Evolutionary conservation across 352 stramenopile genomes (phyloP).

Genomic region (Pythium folliculosum): DNA sequence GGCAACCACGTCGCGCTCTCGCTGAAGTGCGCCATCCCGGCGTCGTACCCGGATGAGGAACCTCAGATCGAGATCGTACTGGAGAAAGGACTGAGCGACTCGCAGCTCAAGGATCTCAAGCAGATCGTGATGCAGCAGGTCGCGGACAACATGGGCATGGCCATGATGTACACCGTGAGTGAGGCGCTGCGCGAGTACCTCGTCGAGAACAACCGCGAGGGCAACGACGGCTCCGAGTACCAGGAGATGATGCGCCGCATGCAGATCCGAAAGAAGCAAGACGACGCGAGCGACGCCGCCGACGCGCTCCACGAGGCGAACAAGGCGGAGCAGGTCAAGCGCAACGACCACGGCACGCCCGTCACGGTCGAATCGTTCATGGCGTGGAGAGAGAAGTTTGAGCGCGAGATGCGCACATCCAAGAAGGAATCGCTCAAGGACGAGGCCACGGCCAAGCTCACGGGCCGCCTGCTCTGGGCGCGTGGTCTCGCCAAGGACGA

Average conservation of each 20-base stretch:
- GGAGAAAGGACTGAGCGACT: slow-evolving; percentile 78
- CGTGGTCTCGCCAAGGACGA: slow-evolving; percentile 78
- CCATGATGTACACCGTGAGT: slow-evolving; percentile 87
- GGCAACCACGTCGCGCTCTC: slow-evolving; percentile 82
- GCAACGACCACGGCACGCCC: slow-evolving; percentile 38
- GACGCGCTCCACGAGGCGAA: slow-evolving; percentile 30
- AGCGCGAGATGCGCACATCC: slow-evolving; percentile 53
- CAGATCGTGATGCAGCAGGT: slow-evolving; percentile 64
- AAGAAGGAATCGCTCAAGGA: slow-evolving; percentile 66
- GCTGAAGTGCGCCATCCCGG: slow-evolving; percentile 74
- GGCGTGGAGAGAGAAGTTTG: slow-evolving; percentile 73
- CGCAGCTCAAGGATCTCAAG: slow-evolving; percentile 80
- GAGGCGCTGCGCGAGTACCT: slow-evolving; percentile 86
- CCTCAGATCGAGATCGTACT: slow-evolving; percentile 72
- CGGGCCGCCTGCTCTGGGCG: slow-evolving; percentile 73
- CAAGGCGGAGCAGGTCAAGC: slow-evolving; percentile 9
- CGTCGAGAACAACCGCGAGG: slow-evolving; percentile 86
- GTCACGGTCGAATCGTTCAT: slow-evolving; percentile 80
- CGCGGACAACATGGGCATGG: slow-evolving; percentile 83
- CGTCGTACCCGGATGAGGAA: slow-evolving; percentile 79
- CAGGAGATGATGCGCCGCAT: slow-evolving; percentile 88
- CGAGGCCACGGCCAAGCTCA: slow-evolving; percentile 72
- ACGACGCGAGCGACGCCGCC: slow-evolving; percentile 62
- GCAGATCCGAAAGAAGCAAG: slow-evolving; percentile 79
- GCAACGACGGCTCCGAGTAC: slow-evolving; percentile 87